These are phyloP conservation scores for Rusavskia elegans DNA, from an alignment of 495 filamentous ascomycete genomes.

Conservation along the genomic window DNA sequence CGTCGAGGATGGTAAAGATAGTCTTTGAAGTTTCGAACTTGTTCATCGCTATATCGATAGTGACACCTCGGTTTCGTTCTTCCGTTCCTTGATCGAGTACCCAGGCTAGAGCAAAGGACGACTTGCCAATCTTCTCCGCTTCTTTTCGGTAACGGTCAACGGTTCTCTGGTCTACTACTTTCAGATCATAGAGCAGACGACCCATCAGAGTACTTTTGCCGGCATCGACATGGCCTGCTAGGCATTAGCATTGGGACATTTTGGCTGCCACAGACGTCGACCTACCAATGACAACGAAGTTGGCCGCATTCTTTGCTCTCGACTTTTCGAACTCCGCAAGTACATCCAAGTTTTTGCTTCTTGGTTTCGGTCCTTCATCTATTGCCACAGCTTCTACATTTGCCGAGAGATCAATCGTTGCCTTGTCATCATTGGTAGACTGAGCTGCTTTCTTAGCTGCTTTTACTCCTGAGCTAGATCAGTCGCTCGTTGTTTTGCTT, in stretches of 20 bases:
- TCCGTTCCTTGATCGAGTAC: conserved; percentile 81
- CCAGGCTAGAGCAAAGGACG: conserved; percentile 93
- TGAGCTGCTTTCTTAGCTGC: conserved; percentile 29
- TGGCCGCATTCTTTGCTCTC: conserved; percentile 64
- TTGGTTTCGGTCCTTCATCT: conserved; percentile 53
- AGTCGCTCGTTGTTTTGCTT: conserved; percentile 20
- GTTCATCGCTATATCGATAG: conserved; percentile 90
- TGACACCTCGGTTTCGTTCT: conserved; percentile 80
- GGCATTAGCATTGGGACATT: not conserved
- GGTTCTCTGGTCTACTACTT: conserved; percentile 72
- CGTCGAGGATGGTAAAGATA: conserved; percentile 85
- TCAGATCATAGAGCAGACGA: conserved; percentile 74
- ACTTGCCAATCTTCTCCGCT: conserved; percentile 81
- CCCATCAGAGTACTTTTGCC: conserved; percentile 98
- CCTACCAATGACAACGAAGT: conserved; percentile 89
- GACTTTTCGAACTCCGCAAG: conserved; percentile 62
- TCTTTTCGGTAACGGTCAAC: conserved; percentile 78
- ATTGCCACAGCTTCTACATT: conserved; percentile 46
- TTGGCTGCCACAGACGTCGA: not conserved
- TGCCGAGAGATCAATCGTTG: conserved; percentile 16
- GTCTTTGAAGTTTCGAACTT: conserved; percentile 79
- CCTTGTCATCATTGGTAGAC: conserved; percentile 25
- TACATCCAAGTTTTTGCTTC: conserved; percentile 78
- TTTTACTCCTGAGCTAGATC: conserved; percentile 33
- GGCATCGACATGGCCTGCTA: conserved; percentile 80